Conservation (phyloP, 2,329 filamentous ascomycete genomes). For the Septoria linicola region DNA sequence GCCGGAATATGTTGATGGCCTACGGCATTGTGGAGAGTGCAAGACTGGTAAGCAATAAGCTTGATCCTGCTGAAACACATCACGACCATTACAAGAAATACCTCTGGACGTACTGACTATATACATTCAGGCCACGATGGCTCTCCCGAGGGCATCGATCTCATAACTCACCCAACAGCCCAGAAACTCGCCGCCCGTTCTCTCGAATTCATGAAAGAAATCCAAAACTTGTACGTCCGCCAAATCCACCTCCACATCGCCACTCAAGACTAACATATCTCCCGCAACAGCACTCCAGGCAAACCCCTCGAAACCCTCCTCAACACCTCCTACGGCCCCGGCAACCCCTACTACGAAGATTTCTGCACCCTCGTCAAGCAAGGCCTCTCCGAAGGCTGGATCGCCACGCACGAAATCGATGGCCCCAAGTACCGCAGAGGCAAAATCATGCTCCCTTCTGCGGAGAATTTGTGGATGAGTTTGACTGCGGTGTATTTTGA, state of each 20-base stretch:
- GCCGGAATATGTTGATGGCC: conserved; percentile 18
- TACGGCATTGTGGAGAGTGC: conserved; percentile 19
- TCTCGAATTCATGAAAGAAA: conserved; percentile 29
- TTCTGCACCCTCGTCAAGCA: conserved; percentile 38
- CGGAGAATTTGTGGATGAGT: conserved; percentile 52
- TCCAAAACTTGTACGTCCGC: conserved; percentile 27
- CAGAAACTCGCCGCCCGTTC: conserved; percentile 26
- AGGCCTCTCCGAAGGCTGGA: conserved; percentile 41
- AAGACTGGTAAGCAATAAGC: conserved; percentile 12
- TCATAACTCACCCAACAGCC: conserved; percentile 26
- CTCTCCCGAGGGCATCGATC: conserved; percentile 28
- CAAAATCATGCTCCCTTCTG: conserved; percentile 49
- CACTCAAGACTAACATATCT: neutral
- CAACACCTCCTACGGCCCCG: conserved; percentile 39
- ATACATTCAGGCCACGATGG: conserved; percentile 23
- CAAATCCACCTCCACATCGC: neutral
- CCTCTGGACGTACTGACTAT: no score
- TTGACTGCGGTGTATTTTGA: conserved; percentile 61
- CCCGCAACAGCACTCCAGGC: conserved; percentile 36
- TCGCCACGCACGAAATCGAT: conserved; percentile 38
- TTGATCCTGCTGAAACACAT: neutral
- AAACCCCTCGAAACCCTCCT: conserved; percentile 38
- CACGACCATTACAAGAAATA: no score
- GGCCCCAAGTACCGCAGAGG: conserved; percentile 49
- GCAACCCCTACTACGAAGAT: conserved; percentile 40